These are phyloP conservation scores for Bipolaris sorokiniana DNA, from an alignment of 2,329 filamentous ascomycete genomes.

Conservation along the genomic window DNA sequence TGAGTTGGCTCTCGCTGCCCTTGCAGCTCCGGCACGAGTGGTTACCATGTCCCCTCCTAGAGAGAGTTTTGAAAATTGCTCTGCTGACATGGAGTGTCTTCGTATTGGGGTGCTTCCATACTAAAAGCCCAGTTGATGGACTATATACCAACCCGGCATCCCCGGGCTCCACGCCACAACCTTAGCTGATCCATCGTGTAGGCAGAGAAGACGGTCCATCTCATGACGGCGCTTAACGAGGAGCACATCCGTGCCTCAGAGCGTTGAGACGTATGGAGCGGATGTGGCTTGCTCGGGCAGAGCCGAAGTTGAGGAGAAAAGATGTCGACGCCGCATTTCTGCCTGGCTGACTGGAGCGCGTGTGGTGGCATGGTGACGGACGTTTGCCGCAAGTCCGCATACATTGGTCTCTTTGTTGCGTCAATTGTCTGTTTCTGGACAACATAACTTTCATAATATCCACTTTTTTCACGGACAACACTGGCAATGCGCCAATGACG, in stretches of 20 bases:
- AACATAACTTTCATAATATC: slow-evolving; percentile 20
- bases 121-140: slow-evolving; percentile 16
- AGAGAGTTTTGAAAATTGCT: slow-evolving; percentile 47
- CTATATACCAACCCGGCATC: slow-evolving; percentile 42
- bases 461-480: slow-evolving; percentile 7
- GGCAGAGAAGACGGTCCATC: slow-evolving; percentile 31
- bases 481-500: slow-evolving; percentile 21
- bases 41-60: slow-evolving; percentile 48
- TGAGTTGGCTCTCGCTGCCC: slow-evolving; percentile 31
- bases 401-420: slow-evolving; percentile 22
- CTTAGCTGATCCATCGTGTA: slow-evolving; percentile 32
- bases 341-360: slow-evolving; percentile 28
- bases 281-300: slow-evolving; percentile 41
- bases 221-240: slow-evolving; percentile 38
- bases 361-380: slow-evolving; percentile 14
- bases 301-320: slow-evolving; percentile 26
- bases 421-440: slow-evolving; percentile 9
- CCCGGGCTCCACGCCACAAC: slow-evolving; percentile 37
- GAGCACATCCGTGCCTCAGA: slow-evolving; percentile 41
- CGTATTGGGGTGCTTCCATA: slow-evolving; percentile 20
- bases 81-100: slow-evolving; percentile 44
- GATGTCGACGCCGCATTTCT: slow-evolving; percentile 32
- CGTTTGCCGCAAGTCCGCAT: slow-evolving; percentile 22
- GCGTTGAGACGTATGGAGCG: slow-evolving; percentile 32
- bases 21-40: slow-evolving; percentile 45